These are phyloP conservation scores for Chaetomium tenue DNA, from an alignment of 495 filamentous ascomycete genomes.

Conservation along the genomic window DNA sequence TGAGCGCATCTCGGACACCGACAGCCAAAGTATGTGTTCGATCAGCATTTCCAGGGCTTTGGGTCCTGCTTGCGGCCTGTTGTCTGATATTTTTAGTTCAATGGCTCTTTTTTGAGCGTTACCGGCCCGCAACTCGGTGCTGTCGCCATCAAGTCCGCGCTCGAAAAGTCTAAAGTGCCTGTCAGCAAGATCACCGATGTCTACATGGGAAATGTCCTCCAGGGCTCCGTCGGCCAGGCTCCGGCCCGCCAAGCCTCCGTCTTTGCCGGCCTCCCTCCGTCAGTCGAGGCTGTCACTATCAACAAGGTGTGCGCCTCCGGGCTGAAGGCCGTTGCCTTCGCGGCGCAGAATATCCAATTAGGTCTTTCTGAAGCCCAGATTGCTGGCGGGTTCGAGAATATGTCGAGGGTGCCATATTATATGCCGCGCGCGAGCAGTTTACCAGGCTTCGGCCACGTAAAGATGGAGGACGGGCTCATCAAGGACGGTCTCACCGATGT, in stretches of 20 bases:
- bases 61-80: neutral
- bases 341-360: slow-evolving; percentile 90
- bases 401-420: slow-evolving; percentile 93
- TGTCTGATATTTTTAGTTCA: slow-evolving; percentile 63
- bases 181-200: slow-evolving; percentile 76
- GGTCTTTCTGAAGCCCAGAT: slow-evolving; percentile 82
- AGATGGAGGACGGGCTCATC: slow-evolving; percentile 85
- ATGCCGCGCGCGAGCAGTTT: slow-evolving; percentile 70
- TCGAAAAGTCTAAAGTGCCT: slow-evolving; percentile 78
- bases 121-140: slow-evolving; percentile 83
- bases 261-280: slow-evolving; percentile 75
- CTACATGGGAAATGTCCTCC: slow-evolving; percentile 97
- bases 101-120: slow-evolving; percentile 78
- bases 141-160: slow-evolving; percentile 81
- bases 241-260: slow-evolving; percentile 89
- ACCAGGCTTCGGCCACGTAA: slow-evolving; percentile 80
- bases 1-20: slow-evolving; percentile 83
- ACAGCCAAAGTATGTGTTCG: slow-evolving; percentile 66
- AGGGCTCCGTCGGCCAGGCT: slow-evolving; percentile 78
- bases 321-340: slow-evolving; percentile 84
- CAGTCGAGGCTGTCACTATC: slow-evolving; percentile 81
- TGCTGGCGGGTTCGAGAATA: slow-evolving; percentile 96
- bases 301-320: slow-evolving; percentile 98
- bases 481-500: slow-evolving; percentile 97
- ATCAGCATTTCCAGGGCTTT: neutral